Evolutionary conservation across 2,329 filamentous ascomycete genomes (phyloP).

Genomic region (Cytospora schulzeri): DNA sequence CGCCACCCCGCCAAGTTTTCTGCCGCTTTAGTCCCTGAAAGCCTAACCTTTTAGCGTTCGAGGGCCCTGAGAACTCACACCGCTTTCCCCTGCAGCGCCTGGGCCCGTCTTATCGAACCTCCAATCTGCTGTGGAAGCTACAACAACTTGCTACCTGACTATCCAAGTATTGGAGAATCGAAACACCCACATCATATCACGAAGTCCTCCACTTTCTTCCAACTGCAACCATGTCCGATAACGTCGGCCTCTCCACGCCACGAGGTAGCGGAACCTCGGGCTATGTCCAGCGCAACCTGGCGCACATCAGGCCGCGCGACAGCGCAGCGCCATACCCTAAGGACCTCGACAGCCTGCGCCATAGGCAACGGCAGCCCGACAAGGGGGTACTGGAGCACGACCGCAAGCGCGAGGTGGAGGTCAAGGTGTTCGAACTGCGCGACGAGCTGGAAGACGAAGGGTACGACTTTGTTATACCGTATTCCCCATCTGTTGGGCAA

Average conservation of each 20-base stretch:
- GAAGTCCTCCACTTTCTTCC: background rate
- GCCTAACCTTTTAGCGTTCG: background rate
- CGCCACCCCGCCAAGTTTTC: slow-evolving; percentile 21
- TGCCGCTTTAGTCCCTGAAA: slow-evolving; percentile 6
- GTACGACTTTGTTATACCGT: slow-evolving; percentile 45
- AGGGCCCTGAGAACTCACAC: slow-evolving; percentile 6
- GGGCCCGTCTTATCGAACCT: background rate
- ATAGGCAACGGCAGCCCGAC: slow-evolving; percentile 83
- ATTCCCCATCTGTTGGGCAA: background rate
- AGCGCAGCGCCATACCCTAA: slow-evolving; percentile 68
- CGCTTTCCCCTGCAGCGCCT: slow-evolving; percentile 13
- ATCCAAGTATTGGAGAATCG: background rate
- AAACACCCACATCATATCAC: background rate
- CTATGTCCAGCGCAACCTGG: slow-evolving; percentile 95
- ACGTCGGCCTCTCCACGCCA: slow-evolving; percentile 93
- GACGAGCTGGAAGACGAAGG: slow-evolving; percentile 91
- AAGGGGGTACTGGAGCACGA: slow-evolving; percentile 94
- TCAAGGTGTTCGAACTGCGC: slow-evolving; percentile 87
- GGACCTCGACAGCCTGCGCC: slow-evolving; percentile 39
- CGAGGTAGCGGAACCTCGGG: slow-evolving; percentile 95
- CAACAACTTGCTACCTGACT: background rate
- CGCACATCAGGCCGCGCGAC: slow-evolving; percentile 84
- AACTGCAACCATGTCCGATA: slow-evolving; percentile 76
- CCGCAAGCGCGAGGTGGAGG: slow-evolving; percentile 84
- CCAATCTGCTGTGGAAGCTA: background rate